Base-by-base conservation (phyloP, 495 filamentous ascomycete genomes). In the Amorphotheca resinae region DNA sequence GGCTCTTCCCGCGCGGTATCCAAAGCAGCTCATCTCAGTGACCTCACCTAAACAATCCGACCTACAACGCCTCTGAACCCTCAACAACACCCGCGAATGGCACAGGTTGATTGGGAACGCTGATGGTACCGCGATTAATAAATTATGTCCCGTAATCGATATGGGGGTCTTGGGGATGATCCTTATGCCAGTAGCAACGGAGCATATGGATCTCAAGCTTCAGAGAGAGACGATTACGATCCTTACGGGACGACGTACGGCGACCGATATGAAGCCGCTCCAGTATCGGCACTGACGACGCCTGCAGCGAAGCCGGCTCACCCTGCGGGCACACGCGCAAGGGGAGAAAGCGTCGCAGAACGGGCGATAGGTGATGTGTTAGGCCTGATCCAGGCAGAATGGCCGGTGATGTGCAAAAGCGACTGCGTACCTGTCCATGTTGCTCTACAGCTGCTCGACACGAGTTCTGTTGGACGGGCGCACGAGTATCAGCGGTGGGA, bases 371-470 rank as follows among this genome's bases (percentile, higher is more conserved):
- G 49, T 11, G 48, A 43, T 11, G 54, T 52, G 6, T 48, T 57
- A 20, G 44, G 53, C 28, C 47, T 49, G 33, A 93, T 96, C 50
- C 77, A 87, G 57, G 65, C 71, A 36, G 85, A 93, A 54, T 99
- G 89, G 89, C 77, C 80, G 44, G 82, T 87, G 52, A 91, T 99
- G 83, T 79, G 77, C 42, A 72, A 81, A 52, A 78, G 80, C 36
- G 77, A 87, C 50, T 95, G 87, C 58, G 74, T 95, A 32, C 91
- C 91, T 15, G 83, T 96, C 2, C 85, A 95, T 58, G 74, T 95
- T 22, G 88, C 93, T 16, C 67, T 99, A 32, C 85, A 93, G 64
- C 63, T 99, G 55, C 79, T 95, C 67, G 91, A 99, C 59, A 79
- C 79, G 23, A 95, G 87, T 62, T 94, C 88, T 2, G 73, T 99